phyloP scores from a whole-genome alignment of 768 basidiomycete genomes.

The Flagelloscypha sp. region DNA sequence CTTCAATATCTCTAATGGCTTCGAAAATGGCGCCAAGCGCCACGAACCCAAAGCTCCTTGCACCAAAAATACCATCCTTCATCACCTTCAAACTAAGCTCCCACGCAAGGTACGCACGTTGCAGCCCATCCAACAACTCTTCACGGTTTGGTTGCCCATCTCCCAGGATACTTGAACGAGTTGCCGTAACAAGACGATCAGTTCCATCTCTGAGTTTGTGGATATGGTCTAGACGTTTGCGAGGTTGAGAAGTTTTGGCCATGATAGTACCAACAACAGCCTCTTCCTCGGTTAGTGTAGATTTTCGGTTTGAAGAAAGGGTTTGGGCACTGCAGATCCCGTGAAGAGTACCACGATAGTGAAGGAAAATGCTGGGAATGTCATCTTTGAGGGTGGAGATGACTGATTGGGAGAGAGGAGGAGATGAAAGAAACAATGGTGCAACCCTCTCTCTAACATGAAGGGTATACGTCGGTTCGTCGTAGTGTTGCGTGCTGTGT shows the following conservation, averaged over 20 bases:
- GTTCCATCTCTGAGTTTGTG: constrained; percentile 49
- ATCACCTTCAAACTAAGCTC: constrained; percentile 31
- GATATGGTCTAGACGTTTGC: constrained; percentile 45
- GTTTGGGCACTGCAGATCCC: constrained; percentile 39
- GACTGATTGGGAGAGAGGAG: not conserved
- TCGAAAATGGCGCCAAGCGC: constrained; percentile 53
- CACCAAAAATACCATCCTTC: constrained; percentile 38
- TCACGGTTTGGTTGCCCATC: constrained; percentile 33
- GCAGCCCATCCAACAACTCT: constrained; percentile 35
- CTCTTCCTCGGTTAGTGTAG: constrained; percentile 53
- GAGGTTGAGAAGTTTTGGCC: constrained; percentile 51
- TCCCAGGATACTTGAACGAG: constrained; percentile 10
- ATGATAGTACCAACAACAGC: constrained; percentile 58
- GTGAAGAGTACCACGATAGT: constrained; percentile 40
- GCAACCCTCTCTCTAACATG: too few relatives aligned
- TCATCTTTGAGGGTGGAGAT: constrained; percentile 1
- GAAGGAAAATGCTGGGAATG: constrained; percentile 21
- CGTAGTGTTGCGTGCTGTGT: too few relatives aligned
- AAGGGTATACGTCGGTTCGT: too few relatives aligned
- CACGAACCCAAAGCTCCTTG: constrained; percentile 55
- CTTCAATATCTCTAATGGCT: constrained; percentile 19
- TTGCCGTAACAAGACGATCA: constrained; percentile 32
- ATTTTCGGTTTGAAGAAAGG: constrained; percentile 32
- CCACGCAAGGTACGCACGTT: constrained; percentile 51
- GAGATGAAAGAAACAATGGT: too few relatives aligned